These are phyloP conservation scores for Bathelium albidoporum DNA, from an alignment of 495 filamentous ascomycete genomes.

Conservation along the genomic window DNA sequence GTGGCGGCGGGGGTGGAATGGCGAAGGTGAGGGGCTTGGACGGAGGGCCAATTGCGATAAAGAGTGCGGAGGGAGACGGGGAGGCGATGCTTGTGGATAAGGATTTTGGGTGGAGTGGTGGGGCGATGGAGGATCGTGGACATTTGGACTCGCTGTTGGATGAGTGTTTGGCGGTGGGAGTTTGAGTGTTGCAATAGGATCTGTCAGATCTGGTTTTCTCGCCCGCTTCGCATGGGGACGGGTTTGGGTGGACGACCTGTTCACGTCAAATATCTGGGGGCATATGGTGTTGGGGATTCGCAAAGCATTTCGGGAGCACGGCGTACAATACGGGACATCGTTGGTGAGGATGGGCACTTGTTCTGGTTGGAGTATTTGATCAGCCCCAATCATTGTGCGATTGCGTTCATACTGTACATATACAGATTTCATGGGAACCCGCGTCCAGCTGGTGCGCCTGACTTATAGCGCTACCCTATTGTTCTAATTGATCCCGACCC, in stretches of 20 bases:
- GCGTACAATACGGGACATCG: neutral
- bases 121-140: neutral
- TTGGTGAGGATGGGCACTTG: neutral
- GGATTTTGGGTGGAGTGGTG: neutral
- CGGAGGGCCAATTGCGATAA: neutral
- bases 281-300: neutral
- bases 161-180: neutral
- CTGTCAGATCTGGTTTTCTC: neutral
- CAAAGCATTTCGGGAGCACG: neutral
- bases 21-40: neutral
- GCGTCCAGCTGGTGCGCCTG: too few relatives aligned
- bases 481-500: too few relatives aligned
- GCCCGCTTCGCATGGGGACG: neutral
- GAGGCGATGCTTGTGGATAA: neutral
- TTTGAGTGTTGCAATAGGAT: neutral
- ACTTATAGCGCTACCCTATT: too few relatives aligned
- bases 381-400: neutral
- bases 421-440: too few relatives aligned
- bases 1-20: neutral
- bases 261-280: neutral
- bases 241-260: neutral
- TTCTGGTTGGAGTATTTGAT: neutral
- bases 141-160: constrained; percentile 2
- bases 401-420: neutral
- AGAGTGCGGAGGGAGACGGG: neutral